phyloP scores from a whole-genome alignment of 1,139 yeast genomes.

The Sugiyamaella sp. region DNA sequence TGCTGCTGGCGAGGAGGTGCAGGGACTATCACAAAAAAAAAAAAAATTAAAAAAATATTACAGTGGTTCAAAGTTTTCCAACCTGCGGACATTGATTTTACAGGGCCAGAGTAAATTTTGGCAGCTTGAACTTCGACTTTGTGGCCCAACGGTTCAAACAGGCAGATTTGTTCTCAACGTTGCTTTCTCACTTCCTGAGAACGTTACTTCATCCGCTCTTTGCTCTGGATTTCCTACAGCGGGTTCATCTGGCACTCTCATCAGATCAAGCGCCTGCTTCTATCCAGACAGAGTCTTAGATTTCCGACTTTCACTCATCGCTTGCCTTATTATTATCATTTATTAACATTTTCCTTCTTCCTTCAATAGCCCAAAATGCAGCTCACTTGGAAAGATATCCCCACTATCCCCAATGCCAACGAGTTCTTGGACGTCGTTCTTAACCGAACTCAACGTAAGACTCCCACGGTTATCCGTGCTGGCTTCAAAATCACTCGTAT shows the following conservation, averaged over 20 bases:
- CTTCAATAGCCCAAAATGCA: constrained; percentile 59
- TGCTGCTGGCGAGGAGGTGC: not conserved
- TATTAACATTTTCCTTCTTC: not conserved
- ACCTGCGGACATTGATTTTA: not conserved
- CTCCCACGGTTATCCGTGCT: constrained; percentile 96
- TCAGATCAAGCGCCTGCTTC: too few relatives aligned
- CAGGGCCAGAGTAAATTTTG: not conserved
- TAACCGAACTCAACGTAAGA: constrained; percentile 96
- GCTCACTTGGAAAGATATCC: constrained; percentile 97
- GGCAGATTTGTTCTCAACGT: too few relatives aligned
- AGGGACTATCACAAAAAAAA: constrained; percentile 9
- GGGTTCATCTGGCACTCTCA: too few relatives aligned
- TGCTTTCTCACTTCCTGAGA: too few relatives aligned
- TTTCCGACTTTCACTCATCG: not conserved
- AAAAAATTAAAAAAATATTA: constrained; percentile 5
- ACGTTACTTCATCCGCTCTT: too few relatives aligned
- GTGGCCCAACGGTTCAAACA: not conserved
- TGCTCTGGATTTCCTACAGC: too few relatives aligned
- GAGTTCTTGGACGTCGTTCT: constrained; percentile 96
- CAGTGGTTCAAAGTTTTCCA: constrained; percentile 3
- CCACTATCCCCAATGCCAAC: constrained; percentile 88
- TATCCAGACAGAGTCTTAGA: too few relatives aligned
- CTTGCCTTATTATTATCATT: not conserved
- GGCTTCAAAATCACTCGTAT: constrained; percentile 97
- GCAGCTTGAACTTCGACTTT: not conserved